These are phyloP conservation scores for Cystobasidium slooffiae DNA, from an alignment of 1,284 basidiomycete genomes.

Conservation along the genomic window DNA sequence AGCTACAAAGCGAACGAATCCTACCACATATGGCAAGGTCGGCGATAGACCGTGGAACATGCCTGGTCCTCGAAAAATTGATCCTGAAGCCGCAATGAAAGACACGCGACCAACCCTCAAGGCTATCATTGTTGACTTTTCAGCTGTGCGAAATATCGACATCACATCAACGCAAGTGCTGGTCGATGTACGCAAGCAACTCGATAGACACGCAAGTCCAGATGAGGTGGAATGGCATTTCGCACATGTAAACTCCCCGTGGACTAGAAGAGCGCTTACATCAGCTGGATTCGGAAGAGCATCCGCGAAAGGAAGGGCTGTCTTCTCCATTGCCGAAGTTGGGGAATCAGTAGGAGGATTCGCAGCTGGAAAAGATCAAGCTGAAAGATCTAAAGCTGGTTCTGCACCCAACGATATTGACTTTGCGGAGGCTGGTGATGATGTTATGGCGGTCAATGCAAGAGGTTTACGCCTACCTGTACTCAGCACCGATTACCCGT, in stretches of 20 bases:
- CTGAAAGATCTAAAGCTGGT: conserved; percentile 10
- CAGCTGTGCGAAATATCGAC: conserved; percentile 72
- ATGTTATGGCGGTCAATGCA: neutral
- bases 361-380: conserved; percentile 1
- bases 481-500: conserved; percentile 37
- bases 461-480: conserved; percentile 29
- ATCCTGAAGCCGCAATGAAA: conserved; percentile 29
- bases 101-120: conserved; percentile 70
- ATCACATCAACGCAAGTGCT: conserved; percentile 89
- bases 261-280: conserved; percentile 68
- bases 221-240: conserved; percentile 90
- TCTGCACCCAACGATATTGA: conserved; percentile 21
- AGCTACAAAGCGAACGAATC: conserved; percentile 74
- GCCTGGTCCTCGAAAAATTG: conserved; percentile 60
- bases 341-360: conserved; percentile 26
- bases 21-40: conserved; percentile 67
- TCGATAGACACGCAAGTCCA: conserved; percentile 84
- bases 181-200: conserved; percentile 81
- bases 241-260: conserved; percentile 83
- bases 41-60: conserved; percentile 95
- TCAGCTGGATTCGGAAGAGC: conserved; percentile 44
- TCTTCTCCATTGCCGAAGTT: conserved; percentile 41
- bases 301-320: conserved; percentile 25
- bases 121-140: conserved; percentile 90
- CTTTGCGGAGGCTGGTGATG: conserved; percentile 24